Conservation (phyloP, 306 rosid species). For the Ammopiptanthus mongolicus region DNA sequence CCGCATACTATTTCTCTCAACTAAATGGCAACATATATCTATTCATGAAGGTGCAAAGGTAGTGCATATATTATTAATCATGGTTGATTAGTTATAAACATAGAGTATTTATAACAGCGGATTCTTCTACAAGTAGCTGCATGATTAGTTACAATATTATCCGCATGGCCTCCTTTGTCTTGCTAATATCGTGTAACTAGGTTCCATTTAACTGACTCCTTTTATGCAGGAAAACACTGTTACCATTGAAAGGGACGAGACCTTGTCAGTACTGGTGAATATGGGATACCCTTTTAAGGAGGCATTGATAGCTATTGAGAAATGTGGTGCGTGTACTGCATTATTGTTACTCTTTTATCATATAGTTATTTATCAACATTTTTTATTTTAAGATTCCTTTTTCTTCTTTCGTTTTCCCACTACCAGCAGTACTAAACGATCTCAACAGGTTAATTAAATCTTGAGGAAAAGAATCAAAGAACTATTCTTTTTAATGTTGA, state of each 20-base stretch:
- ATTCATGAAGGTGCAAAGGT: neutral
- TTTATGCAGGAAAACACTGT: slow-evolving; percentile 40
- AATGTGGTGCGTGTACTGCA: slow-evolving; percentile 46
- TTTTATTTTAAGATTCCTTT: neutral
- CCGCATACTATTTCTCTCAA: neutral
- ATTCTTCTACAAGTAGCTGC: neutral
- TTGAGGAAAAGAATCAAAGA: neutral
- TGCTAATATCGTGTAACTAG: neutral
- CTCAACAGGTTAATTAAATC: neutral
- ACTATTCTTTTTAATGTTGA: neutral
- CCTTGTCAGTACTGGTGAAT: slow-evolving; percentile 32
- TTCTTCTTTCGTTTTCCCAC: neutral
- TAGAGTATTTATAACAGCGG: neutral
- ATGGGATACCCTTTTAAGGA: slow-evolving; percentile 62
- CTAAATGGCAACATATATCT: neutral
- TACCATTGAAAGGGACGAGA: slow-evolving; percentile 33
- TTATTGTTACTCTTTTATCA: neutral
- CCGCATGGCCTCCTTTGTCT: neutral
- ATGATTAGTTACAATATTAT: neutral
- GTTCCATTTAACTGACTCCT: neutral
- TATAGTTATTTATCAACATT: neutral
- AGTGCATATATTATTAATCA: neutral
- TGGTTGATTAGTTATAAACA: neutral
- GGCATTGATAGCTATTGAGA: slow-evolving; percentile 55
- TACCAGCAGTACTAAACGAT: neutral